Evolutionary conservation across 2,329 filamentous ascomycete genomes (phyloP).

Genomic region (Ascochyta rabiei): DNA sequence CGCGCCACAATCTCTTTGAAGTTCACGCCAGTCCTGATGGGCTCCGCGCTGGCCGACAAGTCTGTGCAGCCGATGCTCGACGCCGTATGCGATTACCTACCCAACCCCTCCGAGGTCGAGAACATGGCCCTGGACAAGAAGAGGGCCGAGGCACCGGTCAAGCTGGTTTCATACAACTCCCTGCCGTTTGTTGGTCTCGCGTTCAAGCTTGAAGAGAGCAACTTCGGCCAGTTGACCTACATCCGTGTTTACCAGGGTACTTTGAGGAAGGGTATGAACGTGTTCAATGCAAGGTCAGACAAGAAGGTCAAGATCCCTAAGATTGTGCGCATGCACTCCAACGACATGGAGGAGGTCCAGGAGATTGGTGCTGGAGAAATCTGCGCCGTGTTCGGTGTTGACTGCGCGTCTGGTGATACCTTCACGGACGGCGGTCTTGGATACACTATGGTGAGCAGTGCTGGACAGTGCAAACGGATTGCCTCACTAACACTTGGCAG

Average conservation of each 20-base stretch:
- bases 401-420: slow-evolving; percentile 96
- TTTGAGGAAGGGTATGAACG: slow-evolving; percentile 83
- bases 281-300: slow-evolving; percentile 91
- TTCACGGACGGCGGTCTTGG: slow-evolving; percentile 93
- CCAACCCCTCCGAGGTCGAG: slow-evolving; percentile 86
- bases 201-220: slow-evolving; percentile 99
- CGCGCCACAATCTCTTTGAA: slow-evolving; percentile 86
- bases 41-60: slow-evolving; percentile 92
- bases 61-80: slow-evolving; percentile 96
- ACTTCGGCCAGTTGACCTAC: slow-evolving; percentile 97
- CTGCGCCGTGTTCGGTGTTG: slow-evolving; percentile 96
- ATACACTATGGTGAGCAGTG: slow-evolving; percentile 74
- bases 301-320: slow-evolving; percentile 97
- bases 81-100: slow-evolving; percentile 93
- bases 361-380: slow-evolving; percentile 97
- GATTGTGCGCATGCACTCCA: slow-evolving; percentile 99
- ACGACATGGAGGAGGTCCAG: slow-evolving; percentile 96
- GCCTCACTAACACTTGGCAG: slow-evolving; percentile 26
- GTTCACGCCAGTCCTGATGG: slow-evolving; percentile 96
- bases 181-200: slow-evolving; percentile 93
- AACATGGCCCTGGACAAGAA: slow-evolving; percentile 88
- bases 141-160: slow-evolving; percentile 77
- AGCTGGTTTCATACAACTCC: slow-evolving; percentile 90
- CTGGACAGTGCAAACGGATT: background rate
- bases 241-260: slow-evolving; percentile 97